These are phyloP conservation scores for Geotrichum siamense DNA, from an alignment of 1,139 yeast species.

Conservation along the genomic window DNA sequence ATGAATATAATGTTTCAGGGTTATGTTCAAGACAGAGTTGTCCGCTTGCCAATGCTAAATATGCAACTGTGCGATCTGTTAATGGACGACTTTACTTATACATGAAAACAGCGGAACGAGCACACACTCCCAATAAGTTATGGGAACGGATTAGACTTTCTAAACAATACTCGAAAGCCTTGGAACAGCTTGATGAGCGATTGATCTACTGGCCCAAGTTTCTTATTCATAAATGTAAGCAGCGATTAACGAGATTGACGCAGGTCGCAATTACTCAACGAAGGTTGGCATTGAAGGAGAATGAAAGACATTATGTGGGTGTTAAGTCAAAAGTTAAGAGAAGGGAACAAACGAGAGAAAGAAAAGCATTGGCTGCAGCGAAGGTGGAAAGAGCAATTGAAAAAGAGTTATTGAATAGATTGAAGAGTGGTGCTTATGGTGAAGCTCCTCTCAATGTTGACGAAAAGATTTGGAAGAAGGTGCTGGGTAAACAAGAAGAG, in stretches of 20 bases:
- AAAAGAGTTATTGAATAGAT: slow-evolving; percentile 85
- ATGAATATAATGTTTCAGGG: slow-evolving; percentile 84
- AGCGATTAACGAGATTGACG: slow-evolving; percentile 84
- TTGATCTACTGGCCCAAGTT: slow-evolving; percentile 90
- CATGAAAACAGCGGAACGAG: slow-evolving; percentile 96
- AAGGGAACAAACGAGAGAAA: slow-evolving; percentile 87
- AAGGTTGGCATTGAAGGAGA: slow-evolving; percentile 81
- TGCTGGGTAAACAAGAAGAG: slow-evolving; percentile 66
- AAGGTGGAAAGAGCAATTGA: slow-evolving; percentile 94
- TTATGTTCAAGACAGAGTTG: slow-evolving; percentile 89
- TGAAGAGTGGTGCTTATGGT: slow-evolving; percentile 97
- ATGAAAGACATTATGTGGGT: slow-evolving; percentile 88
- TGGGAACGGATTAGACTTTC: slow-evolving; percentile 93
- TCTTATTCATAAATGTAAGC: slow-evolving; percentile 87
- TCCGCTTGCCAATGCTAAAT: slow-evolving; percentile 91
- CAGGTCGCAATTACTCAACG: slow-evolving; percentile 97
- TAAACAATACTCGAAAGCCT: slow-evolving; percentile 79
- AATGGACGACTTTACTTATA: slow-evolving; percentile 85
- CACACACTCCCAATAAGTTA: slow-evolving; percentile 84
- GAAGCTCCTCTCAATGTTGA: slow-evolving; percentile 96
- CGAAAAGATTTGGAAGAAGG: slow-evolving; percentile 91
- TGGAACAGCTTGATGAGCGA: slow-evolving; percentile 80
- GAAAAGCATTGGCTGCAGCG: slow-evolving; percentile 95
- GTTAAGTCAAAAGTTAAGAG: slow-evolving; percentile 80
- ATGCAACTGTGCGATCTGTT: slow-evolving; percentile 86